A percentile compares a stretch with the other conserved stretches of the same genome.
Conservation (phyloP, 2,329 filamentous ascomycete species). For the Capronia coronata region DNA sequence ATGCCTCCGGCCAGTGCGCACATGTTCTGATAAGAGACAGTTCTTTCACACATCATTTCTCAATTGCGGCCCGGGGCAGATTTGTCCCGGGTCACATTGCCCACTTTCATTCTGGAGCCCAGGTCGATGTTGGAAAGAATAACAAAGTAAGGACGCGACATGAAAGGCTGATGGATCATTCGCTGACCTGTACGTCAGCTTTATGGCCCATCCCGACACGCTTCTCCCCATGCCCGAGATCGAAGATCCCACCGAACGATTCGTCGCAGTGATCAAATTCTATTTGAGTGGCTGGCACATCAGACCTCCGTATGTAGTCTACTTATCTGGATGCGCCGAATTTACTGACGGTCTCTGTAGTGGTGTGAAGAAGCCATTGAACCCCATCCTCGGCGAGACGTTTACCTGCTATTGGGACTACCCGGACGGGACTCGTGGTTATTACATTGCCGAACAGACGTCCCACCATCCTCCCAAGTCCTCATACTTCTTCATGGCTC, state of each 20-base stretch:
- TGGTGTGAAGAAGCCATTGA: constrained; percentile 96
- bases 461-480: constrained; percentile 98
- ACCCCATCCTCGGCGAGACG: constrained; percentile 90
- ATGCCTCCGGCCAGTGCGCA: not conserved
- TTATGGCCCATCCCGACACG: constrained; percentile 98
- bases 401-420: constrained; percentile 97
- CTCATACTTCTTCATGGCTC: constrained; percentile 98
- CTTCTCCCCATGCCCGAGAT: constrained; percentile 80
- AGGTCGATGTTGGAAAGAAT: constrained; percentile 97
- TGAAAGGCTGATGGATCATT: constrained; percentile 9
- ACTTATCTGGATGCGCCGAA: constrained; percentile 1
- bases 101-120: constrained; percentile 96
- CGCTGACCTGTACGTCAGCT: constrained; percentile 51
- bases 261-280: constrained; percentile 94
- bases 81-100: constrained; percentile 85
- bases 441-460: constrained; percentile 96
- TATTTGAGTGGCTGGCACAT: constrained; percentile 99
- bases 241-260: constrained; percentile 81
- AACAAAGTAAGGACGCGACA: constrained; percentile 66
- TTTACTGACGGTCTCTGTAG: constrained; percentile 42
- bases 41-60: constrained; percentile 94
- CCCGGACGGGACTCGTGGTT: constrained; percentile 73
- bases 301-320: constrained; percentile 71
- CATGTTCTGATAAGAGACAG: constrained; percentile 43
- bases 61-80: constrained; percentile 93